Conservation (phyloP, 2,329 filamentous ascomycete species). For the Arachnomyces sp. region DNA sequence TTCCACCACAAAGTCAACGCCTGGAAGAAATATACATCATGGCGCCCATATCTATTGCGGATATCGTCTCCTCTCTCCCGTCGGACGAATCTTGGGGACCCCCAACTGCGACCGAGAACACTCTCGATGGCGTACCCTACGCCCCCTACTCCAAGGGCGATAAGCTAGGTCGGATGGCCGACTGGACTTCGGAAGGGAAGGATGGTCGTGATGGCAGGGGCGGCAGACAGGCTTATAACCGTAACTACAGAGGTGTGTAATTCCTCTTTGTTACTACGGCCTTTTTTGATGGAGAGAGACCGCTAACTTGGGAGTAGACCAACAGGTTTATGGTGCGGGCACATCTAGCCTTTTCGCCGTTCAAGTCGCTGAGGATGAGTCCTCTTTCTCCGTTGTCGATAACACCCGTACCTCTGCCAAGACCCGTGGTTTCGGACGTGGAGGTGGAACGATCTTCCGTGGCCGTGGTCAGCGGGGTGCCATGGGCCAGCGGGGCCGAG, state of each 20-base stretch:
- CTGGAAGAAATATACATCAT: constrained; percentile 25
- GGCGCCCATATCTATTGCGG: constrained; percentile 50
- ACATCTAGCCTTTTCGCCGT: constrained; percentile 81
- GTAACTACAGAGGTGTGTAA: constrained; percentile 75
- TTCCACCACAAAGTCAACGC: too few relatives aligned
- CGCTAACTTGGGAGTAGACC: constrained; percentile 49
- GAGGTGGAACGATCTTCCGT: constrained; percentile 83
- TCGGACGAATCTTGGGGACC: constrained; percentile 83
- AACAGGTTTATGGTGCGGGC: constrained; percentile 92
- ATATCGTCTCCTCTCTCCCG: constrained; percentile 63
- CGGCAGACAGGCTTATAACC: constrained; percentile 79
- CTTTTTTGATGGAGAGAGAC: constrained; percentile 6
- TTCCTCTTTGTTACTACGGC: constrained; percentile 1
- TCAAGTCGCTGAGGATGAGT: constrained; percentile 88
- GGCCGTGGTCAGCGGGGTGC: constrained; percentile 69
- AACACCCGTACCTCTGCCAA: constrained; percentile 82
- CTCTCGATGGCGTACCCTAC: constrained; percentile 89
- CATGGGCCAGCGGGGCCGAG: constrained; percentile 61
- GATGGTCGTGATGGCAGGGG: constrained; percentile 59
- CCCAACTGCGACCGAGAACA: constrained; percentile 71
- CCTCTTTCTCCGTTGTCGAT: constrained; percentile 95
- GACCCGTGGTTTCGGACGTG: constrained; percentile 69
- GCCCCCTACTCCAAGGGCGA: constrained; percentile 98
- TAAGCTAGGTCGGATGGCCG: constrained; percentile 97
- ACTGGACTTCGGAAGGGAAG: constrained; percentile 92